Conservation (phyloP, 306 rosid species). For the Gynostemma pentaphyllum region DNA sequence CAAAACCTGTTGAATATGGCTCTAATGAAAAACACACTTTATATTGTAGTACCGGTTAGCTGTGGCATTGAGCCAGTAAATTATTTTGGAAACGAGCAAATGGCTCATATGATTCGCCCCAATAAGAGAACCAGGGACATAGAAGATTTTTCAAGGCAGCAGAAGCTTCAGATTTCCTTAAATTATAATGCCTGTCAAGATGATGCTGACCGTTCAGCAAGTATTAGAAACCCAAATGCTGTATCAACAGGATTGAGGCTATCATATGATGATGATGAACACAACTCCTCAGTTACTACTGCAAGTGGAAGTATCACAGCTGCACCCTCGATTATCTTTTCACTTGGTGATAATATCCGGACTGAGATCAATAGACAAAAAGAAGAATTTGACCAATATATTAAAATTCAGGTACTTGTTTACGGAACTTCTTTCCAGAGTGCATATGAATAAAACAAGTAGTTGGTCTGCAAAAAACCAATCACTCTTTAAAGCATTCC, state of each 20-base stretch:
- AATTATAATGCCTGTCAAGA: conserved; percentile 58
- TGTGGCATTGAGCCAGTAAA: conserved; percentile 66
- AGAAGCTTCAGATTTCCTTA: conserved; percentile 73
- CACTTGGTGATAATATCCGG: conserved; percentile 59
- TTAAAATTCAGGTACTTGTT: conserved; percentile 60
- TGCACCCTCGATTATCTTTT: conserved; percentile 48
- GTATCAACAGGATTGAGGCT: conserved; percentile 88
- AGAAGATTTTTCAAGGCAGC: conserved; percentile 65
- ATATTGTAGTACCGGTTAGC: conserved; percentile 60
- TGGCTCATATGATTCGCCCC: conserved; percentile 44
- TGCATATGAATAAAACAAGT: background rate
- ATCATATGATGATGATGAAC: conserved; percentile 88
- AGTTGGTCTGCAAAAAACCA: background rate
- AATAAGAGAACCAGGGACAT: conserved; percentile 50
- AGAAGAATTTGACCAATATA: conserved; percentile 66
- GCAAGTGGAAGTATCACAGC: conserved; percentile 78
- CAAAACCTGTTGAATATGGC: background rate
- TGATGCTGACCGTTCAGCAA: conserved; percentile 53
- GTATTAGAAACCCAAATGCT: conserved; percentile 63
- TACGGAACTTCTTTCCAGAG: background rate
- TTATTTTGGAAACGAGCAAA: conserved; percentile 62
- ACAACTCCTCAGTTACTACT: conserved; percentile 78
- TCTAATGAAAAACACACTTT: conserved; percentile 9
- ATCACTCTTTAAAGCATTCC: background rate
- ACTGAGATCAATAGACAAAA: conserved; percentile 75